Evolutionary conservation across 164 flowering plant genomes (phyloP).

Genomic region (Berberis vulgaris): DNA sequence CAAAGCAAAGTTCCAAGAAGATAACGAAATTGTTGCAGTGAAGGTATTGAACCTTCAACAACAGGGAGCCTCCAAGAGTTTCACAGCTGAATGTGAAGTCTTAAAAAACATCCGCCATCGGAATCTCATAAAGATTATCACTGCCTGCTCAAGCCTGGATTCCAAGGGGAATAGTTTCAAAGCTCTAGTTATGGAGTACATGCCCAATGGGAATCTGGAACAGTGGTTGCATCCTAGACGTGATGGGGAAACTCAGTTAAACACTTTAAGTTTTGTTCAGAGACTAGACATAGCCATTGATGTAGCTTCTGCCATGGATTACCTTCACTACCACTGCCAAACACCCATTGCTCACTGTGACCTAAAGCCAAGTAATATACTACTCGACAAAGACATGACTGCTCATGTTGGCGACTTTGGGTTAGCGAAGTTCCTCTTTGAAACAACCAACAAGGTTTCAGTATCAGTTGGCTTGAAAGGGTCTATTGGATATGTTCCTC

Average conservation of each 20-base stretch:
- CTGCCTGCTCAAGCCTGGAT: slow-evolving; percentile 9
- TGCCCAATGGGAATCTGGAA: not conserved
- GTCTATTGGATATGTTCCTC: not conserved
- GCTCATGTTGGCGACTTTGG: slow-evolving; percentile 1
- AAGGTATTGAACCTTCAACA: slow-evolving; percentile 10
- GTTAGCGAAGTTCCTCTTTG: not conserved
- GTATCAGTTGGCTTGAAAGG: not conserved
- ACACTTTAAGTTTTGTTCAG: not conserved
- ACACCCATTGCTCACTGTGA: not conserved
- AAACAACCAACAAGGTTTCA: not conserved
- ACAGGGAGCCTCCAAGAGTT: slow-evolving; percentile 12
- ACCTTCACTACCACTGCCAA: not conserved
- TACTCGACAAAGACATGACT: not conserved
- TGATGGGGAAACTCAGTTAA: not conserved
- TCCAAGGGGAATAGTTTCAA: not conserved
- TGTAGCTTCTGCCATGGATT: not conserved
- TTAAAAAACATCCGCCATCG: slow-evolving; percentile 8
- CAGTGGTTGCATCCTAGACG: not conserved
- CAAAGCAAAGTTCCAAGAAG: not conserved
- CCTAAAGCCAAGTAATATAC: slow-evolving; percentile 1
- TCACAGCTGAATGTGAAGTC: slow-evolving; percentile 9
- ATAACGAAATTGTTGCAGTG: not conserved
- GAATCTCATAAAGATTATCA: slow-evolving; percentile 8
- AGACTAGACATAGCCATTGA: not conserved
- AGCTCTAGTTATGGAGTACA: not conserved